A percentile compares a stretch with the other conserved stretches of the same genome.
phyloP scores from a whole-genome alignment of 148 eudicot genomes.

The Cornus suecica region DNA sequence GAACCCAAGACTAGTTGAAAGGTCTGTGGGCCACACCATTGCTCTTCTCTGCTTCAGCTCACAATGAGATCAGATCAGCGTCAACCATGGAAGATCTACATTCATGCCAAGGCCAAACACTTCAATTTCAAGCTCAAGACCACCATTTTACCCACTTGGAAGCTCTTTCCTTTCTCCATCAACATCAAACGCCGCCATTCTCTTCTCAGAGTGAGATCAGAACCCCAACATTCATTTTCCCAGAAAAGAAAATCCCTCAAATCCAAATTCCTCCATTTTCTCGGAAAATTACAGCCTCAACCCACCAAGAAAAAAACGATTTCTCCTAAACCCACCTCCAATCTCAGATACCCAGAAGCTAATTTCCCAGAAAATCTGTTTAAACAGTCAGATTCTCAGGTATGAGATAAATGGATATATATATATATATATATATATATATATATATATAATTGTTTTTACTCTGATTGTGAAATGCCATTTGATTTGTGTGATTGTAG shows the following conservation, averaged over 20 bases:
- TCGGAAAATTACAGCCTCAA: slow-evolving; percentile 6
- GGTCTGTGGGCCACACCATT: neutral
- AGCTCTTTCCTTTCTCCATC: slow-evolving; percentile 3
- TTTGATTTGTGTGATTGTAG: neutral
- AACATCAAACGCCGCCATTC: slow-evolving; percentile 5
- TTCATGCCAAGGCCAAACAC: slow-evolving; percentile 11
- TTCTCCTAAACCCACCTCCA: neutral
- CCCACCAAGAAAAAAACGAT: slow-evolving; percentile 2
- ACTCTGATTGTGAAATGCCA: no score
- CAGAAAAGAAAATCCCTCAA: neutral
- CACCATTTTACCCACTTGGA: slow-evolving; percentile 5
- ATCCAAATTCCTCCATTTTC: slow-evolving; percentile 8
- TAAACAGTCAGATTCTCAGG: slow-evolving; percentile 1
- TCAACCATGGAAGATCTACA: neutral
- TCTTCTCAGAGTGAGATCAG: slow-evolving; percentile 2
- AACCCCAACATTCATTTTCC: neutral
- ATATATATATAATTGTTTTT: neutral
- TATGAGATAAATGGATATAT: neutral
- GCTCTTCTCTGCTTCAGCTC: neutral
- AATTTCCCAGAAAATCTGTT: neutral
- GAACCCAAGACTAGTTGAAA: no score
- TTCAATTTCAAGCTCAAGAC: slow-evolving; percentile 13
- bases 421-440: neutral
- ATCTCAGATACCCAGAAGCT: slow-evolving; percentile 2
- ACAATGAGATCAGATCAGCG: slow-evolving; percentile 9